A percentile compares a stretch with the other conserved stretches of the same genome.
Evolutionary conservation across 1,139 yeast species (phyloP).

Genomic region (Candida smagusa): DNA sequence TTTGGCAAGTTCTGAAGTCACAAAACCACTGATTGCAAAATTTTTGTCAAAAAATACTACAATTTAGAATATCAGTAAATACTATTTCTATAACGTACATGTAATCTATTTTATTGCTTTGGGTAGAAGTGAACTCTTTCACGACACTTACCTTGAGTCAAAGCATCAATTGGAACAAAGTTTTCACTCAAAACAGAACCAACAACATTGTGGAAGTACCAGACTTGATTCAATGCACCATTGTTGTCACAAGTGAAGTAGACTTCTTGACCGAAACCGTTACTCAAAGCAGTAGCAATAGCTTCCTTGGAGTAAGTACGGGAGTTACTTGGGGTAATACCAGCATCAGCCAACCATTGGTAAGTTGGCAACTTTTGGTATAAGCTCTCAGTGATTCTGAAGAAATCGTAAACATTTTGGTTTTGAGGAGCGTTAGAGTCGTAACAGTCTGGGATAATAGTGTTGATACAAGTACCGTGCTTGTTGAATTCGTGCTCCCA

Average conservation of each 20-base stretch:
- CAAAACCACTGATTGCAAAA: too few species aligned
- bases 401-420: slow-evolving; percentile 78
- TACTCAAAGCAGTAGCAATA: slow-evolving; percentile 59
- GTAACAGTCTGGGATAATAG: slow-evolving; percentile 73
- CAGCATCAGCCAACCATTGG: slow-evolving; percentile 60
- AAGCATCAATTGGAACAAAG: slow-evolving; percentile 65
- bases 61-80: too few species aligned
- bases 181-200: slow-evolving; percentile 71
- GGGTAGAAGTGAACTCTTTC: slow-evolving; percentile 74
- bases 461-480: slow-evolving; percentile 89
- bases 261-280: slow-evolving; percentile 60
- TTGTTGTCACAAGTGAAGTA: slow-evolving; percentile 68
- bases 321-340: slow-evolving; percentile 62
- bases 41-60: too few species aligned
- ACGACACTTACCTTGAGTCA: slow-evolving; percentile 55
- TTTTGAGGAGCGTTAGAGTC: slow-evolving; percentile 28
- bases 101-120: slow-evolving; percentile 30
- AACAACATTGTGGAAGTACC: slow-evolving; percentile 80
- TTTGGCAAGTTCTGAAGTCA: too few species aligned
- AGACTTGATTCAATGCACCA: slow-evolving; percentile 74
- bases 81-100: too few species aligned
- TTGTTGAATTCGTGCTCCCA: slow-evolving; percentile 96
- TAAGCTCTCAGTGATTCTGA: slow-evolving; percentile 58
- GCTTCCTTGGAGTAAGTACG: slow-evolving; percentile 62
- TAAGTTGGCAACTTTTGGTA: slow-evolving; percentile 69